Evolutionary conservation across 202 grass and related monocot genomes (phyloP), one percentile per base, ranked within the genome.

Genomic region (Setaria viridis): DNA sequence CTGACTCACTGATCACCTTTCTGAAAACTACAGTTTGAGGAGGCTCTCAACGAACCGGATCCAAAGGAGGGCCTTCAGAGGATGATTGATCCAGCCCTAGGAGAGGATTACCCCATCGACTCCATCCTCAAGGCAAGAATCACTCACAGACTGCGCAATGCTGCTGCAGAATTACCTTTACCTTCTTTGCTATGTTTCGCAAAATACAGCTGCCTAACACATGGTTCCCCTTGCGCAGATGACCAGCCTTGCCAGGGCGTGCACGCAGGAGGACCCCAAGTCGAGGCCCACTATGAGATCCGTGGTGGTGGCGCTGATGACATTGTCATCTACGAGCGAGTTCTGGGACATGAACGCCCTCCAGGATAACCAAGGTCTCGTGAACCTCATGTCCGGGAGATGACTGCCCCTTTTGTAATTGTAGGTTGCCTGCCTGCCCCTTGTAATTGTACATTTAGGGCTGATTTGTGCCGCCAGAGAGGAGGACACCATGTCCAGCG

Each of bases 251-350:
- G 97, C 93, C n/a, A 99, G 86, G 70, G 87, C 82, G 32, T 99
- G 93, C 88, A 96, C 97, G 0, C 90, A 94, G 62, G 93, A 93
- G 46, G 86, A 93, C 60, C 91, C 97, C 74, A 89, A 88, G 19
- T 11, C 74, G 11, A 87, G 96, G 49, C 96, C 96, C 5, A 92
- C 81, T 0, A 99, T 99, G 96, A 82, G 91, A 66, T 92, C 90
- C 49, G 76, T 99, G 19, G 91, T 99, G 0, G 97, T 99, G 9
- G 92, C 93, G 10, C 80, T 99, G 54, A 95, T 94, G 92, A 87
- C 92, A 0, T 82, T 99, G 1, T 99, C 93, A 9, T 96, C 93
- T 33, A 90, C 85, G 2, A 95, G 89, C 11, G 95, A 98, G 72
- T 86, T 90, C 50, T 94, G 90, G 95, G 93, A 98, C 65, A 87